phyloP scores from a whole-genome alignment of 441 rosid species.

The Bocquillonia castaneifolia region DNA sequence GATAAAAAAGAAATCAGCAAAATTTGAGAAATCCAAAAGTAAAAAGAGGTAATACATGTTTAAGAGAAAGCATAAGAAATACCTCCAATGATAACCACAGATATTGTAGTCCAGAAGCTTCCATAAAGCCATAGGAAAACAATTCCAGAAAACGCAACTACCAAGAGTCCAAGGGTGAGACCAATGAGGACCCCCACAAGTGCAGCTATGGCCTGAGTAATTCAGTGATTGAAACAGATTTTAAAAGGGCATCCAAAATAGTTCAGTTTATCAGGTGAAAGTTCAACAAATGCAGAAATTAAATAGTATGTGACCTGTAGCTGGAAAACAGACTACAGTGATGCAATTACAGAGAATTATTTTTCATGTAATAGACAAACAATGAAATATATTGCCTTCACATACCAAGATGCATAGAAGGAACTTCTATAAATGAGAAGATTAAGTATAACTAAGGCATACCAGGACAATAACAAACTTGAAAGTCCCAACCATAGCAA shows the following conservation, averaged over 20 bases:
- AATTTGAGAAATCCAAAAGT: constrained; percentile 7
- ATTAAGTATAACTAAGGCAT: constrained; percentile 28
- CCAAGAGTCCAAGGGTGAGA: constrained; percentile 53
- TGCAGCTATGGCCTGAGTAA: constrained; percentile 56
- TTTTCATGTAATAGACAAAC: neutral
- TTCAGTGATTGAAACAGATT: constrained; percentile 21
- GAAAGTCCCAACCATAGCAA: constrained; percentile 70
- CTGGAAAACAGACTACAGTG: neutral
- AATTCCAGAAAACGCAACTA: constrained; percentile 56
- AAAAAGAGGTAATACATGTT: constrained; percentile 13
- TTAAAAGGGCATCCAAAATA: constrained; percentile 11
- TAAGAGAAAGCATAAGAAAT: constrained; percentile 16
- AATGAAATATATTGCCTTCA: neutral
- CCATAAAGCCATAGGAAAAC: constrained; percentile 82
- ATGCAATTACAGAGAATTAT: neutral
- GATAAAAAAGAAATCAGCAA: constrained; percentile 19
- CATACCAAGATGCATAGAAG: neutral
- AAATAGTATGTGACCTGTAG: constrained; percentile 5
- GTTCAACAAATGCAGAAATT: neutral
- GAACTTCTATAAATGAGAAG: neutral
- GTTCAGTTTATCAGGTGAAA: neutral
- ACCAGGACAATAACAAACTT: constrained; percentile 66
- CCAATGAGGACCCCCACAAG: constrained; percentile 61
- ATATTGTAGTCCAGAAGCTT: constrained; percentile 82
- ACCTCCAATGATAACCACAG: constrained; percentile 70